Base-by-base conservation (phyloP, 345 rosid genomes). In the Nasturtium officinale region DNA sequence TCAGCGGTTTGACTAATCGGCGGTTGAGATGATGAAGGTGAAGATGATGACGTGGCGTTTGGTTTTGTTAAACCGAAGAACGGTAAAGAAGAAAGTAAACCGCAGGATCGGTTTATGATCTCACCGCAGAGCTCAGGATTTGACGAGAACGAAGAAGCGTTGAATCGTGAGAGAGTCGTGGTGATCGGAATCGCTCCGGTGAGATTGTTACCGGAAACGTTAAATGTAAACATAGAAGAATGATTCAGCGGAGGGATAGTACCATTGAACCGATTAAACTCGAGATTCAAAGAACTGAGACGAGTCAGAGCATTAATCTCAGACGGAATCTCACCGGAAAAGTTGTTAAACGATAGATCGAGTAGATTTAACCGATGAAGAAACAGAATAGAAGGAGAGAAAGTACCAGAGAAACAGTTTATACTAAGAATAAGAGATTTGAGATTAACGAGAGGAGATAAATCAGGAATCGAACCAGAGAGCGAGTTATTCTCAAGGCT, bases 111-210 rank as follows among this genome's bases (percentile, higher is more conserved):
- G 56, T 87, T 84, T 32, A 91, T 75, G 56, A 88, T 76, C 86
- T 88, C 89, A 1, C 98, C 97, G 77, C 98, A 94, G 21, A 94
- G 87, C 7, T 74, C 68, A 32, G 90, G 88, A 64, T 94, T 91
- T 18, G 77, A 56, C 7, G 40, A 77, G 29, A 88, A 91, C 43
- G 97, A 75, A 5, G 91, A 69, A 40, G 79, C 47, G 26, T 61
- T 83, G 65, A 94, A 88, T 73, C 86, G 79, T 13, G 80, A 80
- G 9, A 91, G 81, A 35, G 96, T 83, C 28, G 85, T 75, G 35
- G 98, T 94, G 3, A 78, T 46, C 6, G 98, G 97, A 32, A 94
- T 69, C 4, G 67, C 5, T 1, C 98, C 97, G 17, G 86, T 82
- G 50, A 94, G 87, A 35, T 85, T 85, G 70, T 94, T 94, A 0